phyloP scores from a whole-genome alignment of 352 stramenopile genomes.

The Phytophthora sojae region DNA sequence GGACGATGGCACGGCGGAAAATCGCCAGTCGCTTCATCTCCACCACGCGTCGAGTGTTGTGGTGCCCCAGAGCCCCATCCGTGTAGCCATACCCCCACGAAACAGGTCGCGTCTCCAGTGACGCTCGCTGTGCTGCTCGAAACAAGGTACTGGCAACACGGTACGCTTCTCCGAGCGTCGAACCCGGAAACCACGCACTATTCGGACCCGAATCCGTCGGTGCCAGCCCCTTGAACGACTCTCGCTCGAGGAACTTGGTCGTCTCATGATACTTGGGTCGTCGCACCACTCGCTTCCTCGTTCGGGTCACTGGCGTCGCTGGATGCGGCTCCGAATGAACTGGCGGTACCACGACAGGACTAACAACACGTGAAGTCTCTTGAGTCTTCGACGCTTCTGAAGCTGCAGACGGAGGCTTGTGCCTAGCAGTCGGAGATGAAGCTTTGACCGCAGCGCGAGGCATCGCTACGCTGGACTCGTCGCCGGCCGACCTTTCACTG shows the following conservation, averaged over 20 bases:
- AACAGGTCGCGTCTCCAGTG: slow-evolving; percentile 41
- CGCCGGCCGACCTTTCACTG: slow-evolving; percentile 32
- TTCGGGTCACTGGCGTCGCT: neutral
- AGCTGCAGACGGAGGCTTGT: slow-evolving; percentile 4
- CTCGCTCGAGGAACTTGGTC: slow-evolving; percentile 41
- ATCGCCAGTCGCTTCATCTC: slow-evolving; percentile 43
- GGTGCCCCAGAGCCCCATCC: slow-evolving; percentile 56
- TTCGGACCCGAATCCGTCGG: slow-evolving; percentile 12
- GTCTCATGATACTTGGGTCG: slow-evolving; percentile 61
- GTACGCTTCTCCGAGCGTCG: slow-evolving; percentile 43
- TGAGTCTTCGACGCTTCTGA: neutral
- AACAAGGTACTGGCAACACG: slow-evolving; percentile 53
- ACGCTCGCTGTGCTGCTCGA: slow-evolving; percentile 34
- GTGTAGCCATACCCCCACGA: slow-evolving; percentile 65
- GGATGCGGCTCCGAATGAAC: neutral
- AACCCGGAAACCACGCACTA: slow-evolving; percentile 21
- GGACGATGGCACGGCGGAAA: slow-evolving; percentile 49
- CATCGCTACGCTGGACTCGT: slow-evolving; percentile 19
- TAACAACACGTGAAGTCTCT: neutral
- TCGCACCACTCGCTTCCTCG: slow-evolving; percentile 47
- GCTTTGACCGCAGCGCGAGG: slow-evolving; percentile 12
- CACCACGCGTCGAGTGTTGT: slow-evolving; percentile 34
- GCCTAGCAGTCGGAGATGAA: slow-evolving; percentile 10
- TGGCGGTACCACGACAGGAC: neutral
- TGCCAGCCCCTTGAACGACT: slow-evolving; percentile 41